Evolutionary conservation across 1,284 basidiomycete species (phyloP).

Genomic region (Cutaneotrichosporon mucoides): DNA sequence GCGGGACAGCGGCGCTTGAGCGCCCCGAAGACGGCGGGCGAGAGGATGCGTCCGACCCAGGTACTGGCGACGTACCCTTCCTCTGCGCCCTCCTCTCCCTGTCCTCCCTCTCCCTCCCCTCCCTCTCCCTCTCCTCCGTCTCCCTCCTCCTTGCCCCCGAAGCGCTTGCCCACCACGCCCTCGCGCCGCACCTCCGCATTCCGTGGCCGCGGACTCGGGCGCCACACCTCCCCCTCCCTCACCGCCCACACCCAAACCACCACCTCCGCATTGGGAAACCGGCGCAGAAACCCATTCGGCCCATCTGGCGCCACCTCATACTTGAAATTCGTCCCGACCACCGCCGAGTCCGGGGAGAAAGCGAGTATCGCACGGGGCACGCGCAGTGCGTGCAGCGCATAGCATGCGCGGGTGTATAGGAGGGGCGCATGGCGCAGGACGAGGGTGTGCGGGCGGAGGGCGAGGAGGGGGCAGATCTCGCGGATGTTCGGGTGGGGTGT

Average conservation of each 20-base stretch:
- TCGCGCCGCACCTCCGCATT: neutral
- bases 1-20: neutral
- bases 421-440: conserved; percentile 12
- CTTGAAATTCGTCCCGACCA: conserved; percentile 13
- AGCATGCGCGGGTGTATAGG: conserved; percentile 8
- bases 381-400: neutral
- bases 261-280: neutral
- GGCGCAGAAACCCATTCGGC: neutral
- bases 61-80: neutral
- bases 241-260: conserved; percentile 2
- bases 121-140: neutral
- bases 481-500: conserved; percentile 1
- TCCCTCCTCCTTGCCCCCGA: neutral
- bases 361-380: conserved; percentile 2
- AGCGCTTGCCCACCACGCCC: neutral
- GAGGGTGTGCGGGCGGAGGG: neutral
- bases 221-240: neutral
- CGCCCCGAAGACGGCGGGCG: neutral
- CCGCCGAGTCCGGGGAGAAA: conserved; percentile 8
- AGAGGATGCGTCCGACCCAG: conserved; percentile 1
- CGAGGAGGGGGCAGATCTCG: conserved; percentile 5
- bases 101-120: too few relatives aligned
- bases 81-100: neutral
- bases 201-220: conserved; percentile 5
- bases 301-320: conserved; percentile 6